phyloP scores from a whole-genome alignment of 2,329 filamentous ascomycete species.

The Colletotrichum musae region DNA sequence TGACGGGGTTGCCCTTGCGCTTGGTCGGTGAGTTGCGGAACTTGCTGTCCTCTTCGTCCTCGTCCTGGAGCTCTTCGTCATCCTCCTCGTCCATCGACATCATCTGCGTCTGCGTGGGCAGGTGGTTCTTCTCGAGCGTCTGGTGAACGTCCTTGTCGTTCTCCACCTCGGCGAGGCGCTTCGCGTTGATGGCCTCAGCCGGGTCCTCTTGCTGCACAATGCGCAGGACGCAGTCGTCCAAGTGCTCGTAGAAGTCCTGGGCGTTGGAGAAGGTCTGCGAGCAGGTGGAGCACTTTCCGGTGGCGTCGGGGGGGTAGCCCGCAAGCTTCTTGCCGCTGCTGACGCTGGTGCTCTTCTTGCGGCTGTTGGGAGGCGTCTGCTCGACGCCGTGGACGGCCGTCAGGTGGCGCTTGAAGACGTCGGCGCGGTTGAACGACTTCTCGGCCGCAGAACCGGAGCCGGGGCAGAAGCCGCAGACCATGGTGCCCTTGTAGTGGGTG shows the following conservation, averaged over 20 bases:
- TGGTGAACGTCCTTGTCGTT: conserved; percentile 74
- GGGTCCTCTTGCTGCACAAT: conserved; percentile 81
- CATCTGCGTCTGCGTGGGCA: conserved; percentile 62
- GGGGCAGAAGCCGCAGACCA: conserved; percentile 96
- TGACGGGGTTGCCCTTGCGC: conserved; percentile 69
- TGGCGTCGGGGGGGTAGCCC: conserved; percentile 82
- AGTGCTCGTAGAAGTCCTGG: conserved; percentile 98
- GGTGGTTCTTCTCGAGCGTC: conserved; percentile 75
- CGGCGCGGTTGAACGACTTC: conserved; percentile 95
- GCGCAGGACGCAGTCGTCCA: conserved; percentile 82
- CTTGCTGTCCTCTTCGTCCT: conserved; percentile 67
- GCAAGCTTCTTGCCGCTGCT: conserved; percentile 75
- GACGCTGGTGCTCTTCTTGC: conserved; percentile 72
- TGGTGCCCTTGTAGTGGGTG: conserved; percentile 96
- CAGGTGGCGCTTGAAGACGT: conserved; percentile 95
- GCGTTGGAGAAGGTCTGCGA: conserved; percentile 91
- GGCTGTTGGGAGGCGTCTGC: conserved; percentile 91
- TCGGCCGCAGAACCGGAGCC: conserved; percentile 89
- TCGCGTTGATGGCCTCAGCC: conserved; percentile 77
- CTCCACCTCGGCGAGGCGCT: conserved; percentile 76
- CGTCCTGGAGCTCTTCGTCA: conserved; percentile 64
- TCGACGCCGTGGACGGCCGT: conserved; percentile 93
- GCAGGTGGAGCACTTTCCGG: conserved; percentile 96
- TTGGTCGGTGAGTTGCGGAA: conserved; percentile 62
- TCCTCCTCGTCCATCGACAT: conserved; percentile 55